Conservation (phyloP, 1,284 basidiomycete genomes). For the Microbotryum silenes-acaulis region DNA sequence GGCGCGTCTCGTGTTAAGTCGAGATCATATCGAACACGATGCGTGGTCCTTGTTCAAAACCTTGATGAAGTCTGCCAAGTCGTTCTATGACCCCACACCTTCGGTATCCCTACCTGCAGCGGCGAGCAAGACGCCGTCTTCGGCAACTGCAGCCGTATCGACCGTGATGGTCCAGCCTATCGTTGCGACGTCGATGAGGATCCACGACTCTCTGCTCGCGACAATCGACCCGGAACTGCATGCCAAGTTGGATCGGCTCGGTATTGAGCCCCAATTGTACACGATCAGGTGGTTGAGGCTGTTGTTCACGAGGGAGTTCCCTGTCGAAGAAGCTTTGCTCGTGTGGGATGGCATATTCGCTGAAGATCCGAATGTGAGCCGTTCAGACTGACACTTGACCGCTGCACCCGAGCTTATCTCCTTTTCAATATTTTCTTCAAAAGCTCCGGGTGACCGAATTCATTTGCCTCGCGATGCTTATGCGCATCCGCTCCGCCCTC, state of each 20-base stretch:
- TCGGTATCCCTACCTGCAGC: conserved; percentile 36
- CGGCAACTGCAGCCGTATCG: conserved; percentile 38
- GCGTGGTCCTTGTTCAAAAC: conserved; percentile 69
- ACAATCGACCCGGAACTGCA: conserved; percentile 74
- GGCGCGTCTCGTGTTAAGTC: conserved; percentile 48
- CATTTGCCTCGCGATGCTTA: conserved; percentile 83
- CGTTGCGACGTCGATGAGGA: conserved; percentile 64
- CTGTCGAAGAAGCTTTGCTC: conserved; percentile 60
- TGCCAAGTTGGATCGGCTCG: conserved; percentile 62
- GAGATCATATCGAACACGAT: conserved; percentile 68
- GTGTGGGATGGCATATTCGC: conserved; percentile 90
- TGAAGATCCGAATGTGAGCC: conserved; percentile 58
- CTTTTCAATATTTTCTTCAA: conserved; percentile 72
- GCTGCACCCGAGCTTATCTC: conserved; percentile 87
- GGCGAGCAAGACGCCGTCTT: conserved; percentile 11
- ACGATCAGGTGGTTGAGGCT: conserved; percentile 91
- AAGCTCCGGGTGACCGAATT: conserved; percentile 62
- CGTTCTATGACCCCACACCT: conserved; percentile 81
- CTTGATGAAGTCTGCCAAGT: conserved; percentile 65
- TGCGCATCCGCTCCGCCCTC: conserved; percentile 80
- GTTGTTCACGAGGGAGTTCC: conserved; percentile 81
- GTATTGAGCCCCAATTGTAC: conserved; percentile 88
- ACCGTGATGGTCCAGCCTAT: conserved; percentile 69
- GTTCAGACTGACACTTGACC: conserved; percentile 75
- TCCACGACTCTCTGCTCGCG: conserved; percentile 64